These are phyloP conservation scores for Trypanosoma brucei DNA, from an alignment of 208 protist genomes.

Conservation along the genomic window DNA sequence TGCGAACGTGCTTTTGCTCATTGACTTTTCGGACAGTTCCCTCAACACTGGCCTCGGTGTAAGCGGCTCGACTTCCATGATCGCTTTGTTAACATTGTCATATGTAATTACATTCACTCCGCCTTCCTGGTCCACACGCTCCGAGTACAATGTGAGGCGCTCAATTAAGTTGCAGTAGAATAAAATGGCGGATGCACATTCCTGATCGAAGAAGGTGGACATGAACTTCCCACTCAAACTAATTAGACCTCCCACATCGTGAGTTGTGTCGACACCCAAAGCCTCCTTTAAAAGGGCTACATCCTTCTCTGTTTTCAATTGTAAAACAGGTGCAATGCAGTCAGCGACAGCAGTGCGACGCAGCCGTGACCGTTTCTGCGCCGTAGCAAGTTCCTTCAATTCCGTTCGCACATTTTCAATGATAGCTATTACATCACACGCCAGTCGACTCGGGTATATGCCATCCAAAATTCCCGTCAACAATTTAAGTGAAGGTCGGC, in stretches of 20 bases:
- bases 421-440: conserved; percentile 60
- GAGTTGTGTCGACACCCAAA: conserved; percentile 53
- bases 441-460: conserved; percentile 57
- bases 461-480: conserved; percentile 41
- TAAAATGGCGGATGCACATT: conserved; percentile 42
- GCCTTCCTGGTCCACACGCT: conserved; percentile 17
- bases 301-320: conserved; percentile 53
- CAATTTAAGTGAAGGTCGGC: conserved; percentile 42
- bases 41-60: conserved; percentile 65
- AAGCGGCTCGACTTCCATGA: conserved; percentile 53
- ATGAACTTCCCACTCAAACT: conserved; percentile 53
- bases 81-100: conserved; percentile 36
- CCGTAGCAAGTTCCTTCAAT: conserved; percentile 44
- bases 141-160: conserved; percentile 34
- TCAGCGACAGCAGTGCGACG: conserved; percentile 58
- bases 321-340: conserved; percentile 55
- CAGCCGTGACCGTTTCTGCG: conserved; percentile 58
- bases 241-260: conserved; percentile 46
- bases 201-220: conserved; percentile 65
- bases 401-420: conserved; percentile 59
- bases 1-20: conserved; percentile 1
- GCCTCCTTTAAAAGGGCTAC: conserved; percentile 42
- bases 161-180: conserved; percentile 55
- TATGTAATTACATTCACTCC: conserved; percentile 40
- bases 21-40: conserved; percentile 59